A percentile compares a stretch with the other conserved stretches of the same genome.
phyloP scores from a whole-genome alignment of 106 monocot species.

The Acorus calamus region DNA sequence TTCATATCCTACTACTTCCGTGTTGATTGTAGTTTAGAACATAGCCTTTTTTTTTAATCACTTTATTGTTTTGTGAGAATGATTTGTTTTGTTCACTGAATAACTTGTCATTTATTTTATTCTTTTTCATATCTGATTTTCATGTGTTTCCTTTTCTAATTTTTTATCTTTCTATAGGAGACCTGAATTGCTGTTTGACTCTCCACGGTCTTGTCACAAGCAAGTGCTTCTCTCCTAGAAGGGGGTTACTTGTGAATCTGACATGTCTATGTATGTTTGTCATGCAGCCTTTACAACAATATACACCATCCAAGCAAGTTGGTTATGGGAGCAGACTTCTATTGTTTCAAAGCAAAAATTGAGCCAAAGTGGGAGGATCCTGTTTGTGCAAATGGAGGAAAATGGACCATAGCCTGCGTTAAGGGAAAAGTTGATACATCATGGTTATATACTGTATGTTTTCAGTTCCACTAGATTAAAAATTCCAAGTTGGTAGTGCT shows the following conservation, averaged over 20 bases:
- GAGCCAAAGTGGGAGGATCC: conserved; percentile 98
- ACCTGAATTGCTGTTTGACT: no score
- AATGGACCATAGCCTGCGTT: conserved; percentile 63
- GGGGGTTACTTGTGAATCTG: background rate
- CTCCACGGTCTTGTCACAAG: no score
- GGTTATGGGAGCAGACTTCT: conserved; percentile 69
- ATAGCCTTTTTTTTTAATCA: no score
- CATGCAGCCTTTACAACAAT: conserved; percentile 79
- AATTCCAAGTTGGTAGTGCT: background rate
- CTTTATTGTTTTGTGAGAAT: no score
- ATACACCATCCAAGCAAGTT: conserved; percentile 79
- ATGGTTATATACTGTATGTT: conserved; percentile 78
- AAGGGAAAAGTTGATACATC: conserved; percentile 67
- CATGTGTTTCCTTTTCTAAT: no score
- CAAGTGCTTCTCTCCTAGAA: background rate
- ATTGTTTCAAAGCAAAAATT: conserved; percentile 84
- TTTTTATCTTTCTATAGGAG: no score
- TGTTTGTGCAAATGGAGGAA: conserved; percentile 85
- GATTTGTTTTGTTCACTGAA: no score
- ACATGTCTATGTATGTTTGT: background rate
- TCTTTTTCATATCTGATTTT: no score
- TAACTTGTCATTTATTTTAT: no score
- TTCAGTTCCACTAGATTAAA: background rate
- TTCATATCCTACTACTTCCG: no score
- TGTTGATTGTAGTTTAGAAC: no score